Evolutionary conservation across 306 rosid genomes (phyloP).

Genomic region (Lupinus albus): DNA sequence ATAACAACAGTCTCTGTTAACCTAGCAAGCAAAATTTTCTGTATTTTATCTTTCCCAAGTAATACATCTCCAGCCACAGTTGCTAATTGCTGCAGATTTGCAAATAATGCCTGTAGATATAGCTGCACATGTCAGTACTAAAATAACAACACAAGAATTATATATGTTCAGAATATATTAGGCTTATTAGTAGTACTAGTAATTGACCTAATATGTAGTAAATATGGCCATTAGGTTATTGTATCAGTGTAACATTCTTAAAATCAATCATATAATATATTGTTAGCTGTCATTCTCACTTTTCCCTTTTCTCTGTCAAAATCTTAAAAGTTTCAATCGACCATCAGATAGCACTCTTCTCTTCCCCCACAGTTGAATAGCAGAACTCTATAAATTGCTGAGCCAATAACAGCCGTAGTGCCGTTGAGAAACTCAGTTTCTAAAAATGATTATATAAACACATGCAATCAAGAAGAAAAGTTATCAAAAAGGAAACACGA

Average conservation of each 20-base stretch:
- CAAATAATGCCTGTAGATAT: conserved; percentile 79
- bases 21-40: conserved; percentile 94
- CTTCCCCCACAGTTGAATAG: too few relatives aligned
- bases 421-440: too few relatives aligned
- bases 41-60: conserved; percentile 85
- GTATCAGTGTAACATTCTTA: too few relatives aligned
- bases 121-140: conserved; percentile 37
- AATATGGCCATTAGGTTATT: too few relatives aligned
- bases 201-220: neutral
- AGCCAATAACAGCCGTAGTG: too few relatives aligned
- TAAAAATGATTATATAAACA: too few relatives aligned
- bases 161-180: neutral
- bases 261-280: too few relatives aligned
- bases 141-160: conserved; percentile 28
- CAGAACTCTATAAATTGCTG: too few relatives aligned
- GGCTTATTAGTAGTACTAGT: neutral
- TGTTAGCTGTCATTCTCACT: neutral
- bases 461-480: conserved; percentile 19
- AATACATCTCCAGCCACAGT: conserved; percentile 95
- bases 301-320: neutral
- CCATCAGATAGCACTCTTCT: too few relatives aligned
- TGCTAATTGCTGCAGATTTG: conserved; percentile 88
- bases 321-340: neutral
- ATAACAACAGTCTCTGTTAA: conserved; percentile 94
- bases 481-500: conserved; percentile 12